Percentiles rank a stretch among this genome's conserved stretches.
Evolutionary conservation across 2,329 filamentous ascomycete genomes (phyloP).

Genomic region (Raffaelea ambrosiae): DNA sequence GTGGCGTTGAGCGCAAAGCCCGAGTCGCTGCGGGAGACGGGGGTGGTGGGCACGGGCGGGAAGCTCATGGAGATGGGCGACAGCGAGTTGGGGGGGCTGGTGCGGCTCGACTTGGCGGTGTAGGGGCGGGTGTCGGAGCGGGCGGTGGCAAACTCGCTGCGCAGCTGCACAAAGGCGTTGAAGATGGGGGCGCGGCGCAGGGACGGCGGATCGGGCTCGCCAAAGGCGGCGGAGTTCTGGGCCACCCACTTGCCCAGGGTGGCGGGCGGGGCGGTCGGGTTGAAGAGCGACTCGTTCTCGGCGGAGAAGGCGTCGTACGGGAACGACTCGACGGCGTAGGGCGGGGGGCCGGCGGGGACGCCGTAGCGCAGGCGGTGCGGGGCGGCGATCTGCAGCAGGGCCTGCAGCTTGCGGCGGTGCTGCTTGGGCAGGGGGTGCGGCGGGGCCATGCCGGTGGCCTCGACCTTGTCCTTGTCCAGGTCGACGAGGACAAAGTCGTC

Average conservation of each 20-base stretch:
- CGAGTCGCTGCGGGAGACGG: constrained; percentile 83
- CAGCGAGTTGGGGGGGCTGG: constrained; percentile 54
- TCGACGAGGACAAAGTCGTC: constrained; percentile 96
- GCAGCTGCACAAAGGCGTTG: constrained; percentile 81
- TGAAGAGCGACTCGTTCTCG: constrained; percentile 76
- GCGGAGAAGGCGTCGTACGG: constrained; percentile 85
- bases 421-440: constrained; percentile 64
- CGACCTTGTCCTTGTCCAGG: constrained; percentile 82
- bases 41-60: constrained; percentile 65
- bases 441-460: constrained; percentile 55
- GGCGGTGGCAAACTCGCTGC: constrained; percentile 45
- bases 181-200: constrained; percentile 61
- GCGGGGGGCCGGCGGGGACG: constrained; percentile 78
- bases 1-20: constrained; percentile 81
- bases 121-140: constrained; percentile 22
- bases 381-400: constrained; percentile 80
- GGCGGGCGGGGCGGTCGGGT: constrained; percentile 58
- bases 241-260: constrained; percentile 79
- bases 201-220: constrained; percentile 48
- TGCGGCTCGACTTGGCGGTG: constrained; percentile 58
- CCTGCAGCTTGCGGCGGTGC: constrained; percentile 80
- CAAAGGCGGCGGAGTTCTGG: constrained; percentile 84
- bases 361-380: constrained; percentile 83
- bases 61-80: constrained; percentile 76
- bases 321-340: constrained; percentile 87